Conservation (phyloP, 352 stramenopile species). For the Ophiocytium majus region DNA sequence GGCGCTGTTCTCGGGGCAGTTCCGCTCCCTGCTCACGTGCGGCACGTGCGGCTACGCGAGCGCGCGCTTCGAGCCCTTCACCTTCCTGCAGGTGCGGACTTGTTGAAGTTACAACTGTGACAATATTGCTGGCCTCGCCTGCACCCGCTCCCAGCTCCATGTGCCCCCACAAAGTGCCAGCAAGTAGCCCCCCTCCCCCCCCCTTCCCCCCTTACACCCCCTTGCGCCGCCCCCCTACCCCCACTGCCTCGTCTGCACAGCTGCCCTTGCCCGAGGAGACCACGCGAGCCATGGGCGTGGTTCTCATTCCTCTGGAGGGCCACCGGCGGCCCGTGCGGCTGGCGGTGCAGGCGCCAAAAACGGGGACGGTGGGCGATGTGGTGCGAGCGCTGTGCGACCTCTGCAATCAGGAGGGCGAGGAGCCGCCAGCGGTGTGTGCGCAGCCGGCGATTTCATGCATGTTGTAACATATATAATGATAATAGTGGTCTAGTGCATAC, state of each 20-base stretch:
- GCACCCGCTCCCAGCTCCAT: too few species aligned
- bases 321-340: constrained; percentile 21
- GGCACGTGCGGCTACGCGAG: constrained; percentile 87
- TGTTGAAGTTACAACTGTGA: too few species aligned
- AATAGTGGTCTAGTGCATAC: too few species aligned
- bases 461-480: too few species aligned
- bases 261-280: constrained; percentile 37
- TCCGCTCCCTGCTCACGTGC: constrained; percentile 92
- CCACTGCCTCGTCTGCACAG: not conserved
- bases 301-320: constrained; percentile 34
- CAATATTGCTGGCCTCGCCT: too few species aligned
- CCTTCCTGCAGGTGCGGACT: constrained; percentile 48
- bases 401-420: not conserved
- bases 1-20: constrained; percentile 97
- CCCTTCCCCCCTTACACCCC: not conserved
- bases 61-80: constrained; percentile 86
- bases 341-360: constrained; percentile 29
- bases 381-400: constrained; percentile 9
- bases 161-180: too few species aligned
- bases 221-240: not conserved
- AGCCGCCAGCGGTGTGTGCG: too few species aligned
- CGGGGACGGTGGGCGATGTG: constrained; percentile 29
- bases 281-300: constrained; percentile 19
- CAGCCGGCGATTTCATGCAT: too few species aligned
- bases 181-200: not conserved